Base-by-base conservation (phyloP, 352 stramenopile genomes). In the Globisporangium nunn region DNA sequence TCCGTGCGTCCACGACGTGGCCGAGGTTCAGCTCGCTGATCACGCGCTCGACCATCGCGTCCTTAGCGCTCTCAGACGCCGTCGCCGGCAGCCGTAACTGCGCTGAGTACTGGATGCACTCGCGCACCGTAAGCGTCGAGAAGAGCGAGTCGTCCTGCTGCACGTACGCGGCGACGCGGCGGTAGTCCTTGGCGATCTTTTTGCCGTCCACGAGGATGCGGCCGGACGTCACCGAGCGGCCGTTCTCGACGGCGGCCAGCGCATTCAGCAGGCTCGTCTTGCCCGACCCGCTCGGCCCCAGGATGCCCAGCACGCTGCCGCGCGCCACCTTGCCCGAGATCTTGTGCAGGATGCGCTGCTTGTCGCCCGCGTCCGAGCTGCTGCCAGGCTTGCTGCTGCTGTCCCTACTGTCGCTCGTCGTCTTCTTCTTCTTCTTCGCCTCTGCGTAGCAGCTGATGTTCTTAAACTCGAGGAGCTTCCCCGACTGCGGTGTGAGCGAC, bases 101-200 rank as follows among this genome's bases (percentile, higher is more conserved):
- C 11, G 88, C 80, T 37, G 83, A 91, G 72, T 93, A 93, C 44
- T 67, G 64, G 55, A 96, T 81, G 51, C 78, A 91, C 61, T 96
- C 88, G 18, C 78, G 78, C 14, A 95, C 86, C 28, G 82, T 92
- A 6, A 96, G 71, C 30, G 80, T 92, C 23, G 82, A 54, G 44
- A 87, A 91, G 8, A 96, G 71, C 30, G 74, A 73, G 59, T 95
- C 86, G 52, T 96, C 84, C 56, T 96, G 88, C 61, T 93, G 75
- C 47, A 96, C 87, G 61, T 95, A 96, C 4, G 86, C 87, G 15
- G 87, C 79, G 59, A 93, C 74, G 12, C 78, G 67, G 29, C 81
- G 78, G 61, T 92, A 94, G 49, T 75, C 62, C 53, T 78, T 72
- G 17, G 77, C 59, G 41, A 88, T 63, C 28, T 62, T 68, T 37